phyloP scores from a whole-genome alignment of 1,284 basidiomycete genomes.

The Rhodotorula sp. region DNA sequence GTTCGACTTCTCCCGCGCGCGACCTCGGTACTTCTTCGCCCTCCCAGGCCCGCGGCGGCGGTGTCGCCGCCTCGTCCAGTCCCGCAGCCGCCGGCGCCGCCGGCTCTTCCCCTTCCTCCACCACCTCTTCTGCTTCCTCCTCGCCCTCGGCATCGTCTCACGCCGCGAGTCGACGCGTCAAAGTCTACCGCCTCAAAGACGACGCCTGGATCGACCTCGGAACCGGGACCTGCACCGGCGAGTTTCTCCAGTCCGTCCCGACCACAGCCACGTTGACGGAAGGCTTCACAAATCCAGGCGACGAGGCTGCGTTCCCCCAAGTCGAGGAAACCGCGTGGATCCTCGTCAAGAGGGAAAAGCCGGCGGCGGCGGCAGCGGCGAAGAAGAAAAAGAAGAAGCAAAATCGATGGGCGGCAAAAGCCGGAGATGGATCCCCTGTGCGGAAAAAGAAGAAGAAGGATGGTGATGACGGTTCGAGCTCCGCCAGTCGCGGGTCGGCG shows the following conservation, averaged over 20 bases:
- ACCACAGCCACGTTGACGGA: not conserved
- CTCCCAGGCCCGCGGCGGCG: not conserved
- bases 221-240: conserved; percentile 87
- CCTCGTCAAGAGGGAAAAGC: conserved; percentile 31
- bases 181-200: conserved; percentile 90
- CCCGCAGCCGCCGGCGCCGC: not conserved
- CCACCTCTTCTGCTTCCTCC: conserved; percentile 4
- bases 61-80: not conserved
- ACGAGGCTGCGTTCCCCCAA: not conserved
- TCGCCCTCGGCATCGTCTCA: conserved; percentile 9
- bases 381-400: not conserved
- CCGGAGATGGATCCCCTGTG: not conserved
- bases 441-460: not conserved
- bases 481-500: too few species aligned
- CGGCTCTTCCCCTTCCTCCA: not conserved
- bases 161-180: conserved; percentile 39
- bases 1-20: too few species aligned
- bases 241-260: conserved; percentile 51
- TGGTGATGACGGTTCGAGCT: not conserved
- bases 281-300: not conserved
- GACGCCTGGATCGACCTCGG: conserved; percentile 89
- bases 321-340: conserved; percentile 38
- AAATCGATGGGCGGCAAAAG: not conserved
- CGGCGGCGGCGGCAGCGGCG: not conserved
- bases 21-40: too few species aligned